A percentile compares a stretch with the other conserved stretches of the same genome.
These are phyloP conservation scores for Tritrichomonas musculus DNA, from an alignment of 208 protist genomes.

Conservation along the genomic window DNA sequence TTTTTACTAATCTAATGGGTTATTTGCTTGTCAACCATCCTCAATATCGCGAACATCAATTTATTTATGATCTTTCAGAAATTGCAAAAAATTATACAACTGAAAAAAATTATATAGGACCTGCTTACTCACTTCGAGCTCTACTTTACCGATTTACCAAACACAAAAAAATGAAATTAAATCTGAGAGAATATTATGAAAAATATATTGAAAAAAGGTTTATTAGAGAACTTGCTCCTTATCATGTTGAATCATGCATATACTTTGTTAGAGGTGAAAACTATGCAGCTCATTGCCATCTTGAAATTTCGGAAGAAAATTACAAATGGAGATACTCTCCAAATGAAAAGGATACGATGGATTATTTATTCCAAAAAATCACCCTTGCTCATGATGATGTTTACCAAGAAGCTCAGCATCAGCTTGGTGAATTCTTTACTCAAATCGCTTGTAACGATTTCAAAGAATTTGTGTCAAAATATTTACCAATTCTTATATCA, in stretches of 20 bases:
- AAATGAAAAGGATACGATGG: neutral
- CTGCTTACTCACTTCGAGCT: neutral
- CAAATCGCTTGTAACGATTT: neutral
- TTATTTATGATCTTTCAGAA: conserved; percentile 10
- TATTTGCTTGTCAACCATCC: neutral
- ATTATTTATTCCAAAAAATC: neutral
- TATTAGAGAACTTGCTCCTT: neutral
- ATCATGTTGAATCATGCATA: neutral
- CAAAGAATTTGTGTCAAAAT: neutral
- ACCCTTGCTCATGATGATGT: neutral
- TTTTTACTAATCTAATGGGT: too few species aligned
- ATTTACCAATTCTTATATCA: neutral
- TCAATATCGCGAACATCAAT: neutral
- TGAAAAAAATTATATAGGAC: neutral
- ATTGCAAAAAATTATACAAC: neutral
- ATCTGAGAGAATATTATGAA: neutral
- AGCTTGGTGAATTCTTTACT: neutral
- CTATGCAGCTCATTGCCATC: neutral
- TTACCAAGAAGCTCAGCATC: neutral
- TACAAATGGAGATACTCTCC: neutral
- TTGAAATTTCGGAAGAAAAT: neutral
- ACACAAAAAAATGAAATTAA: neutral
- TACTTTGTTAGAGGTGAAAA: neutral
- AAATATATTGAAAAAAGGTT: neutral
- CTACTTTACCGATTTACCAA: neutral